Conservation (phyloP, 2,329 filamentous ascomycete genomes). For the Sporothrix pallida region DNA sequence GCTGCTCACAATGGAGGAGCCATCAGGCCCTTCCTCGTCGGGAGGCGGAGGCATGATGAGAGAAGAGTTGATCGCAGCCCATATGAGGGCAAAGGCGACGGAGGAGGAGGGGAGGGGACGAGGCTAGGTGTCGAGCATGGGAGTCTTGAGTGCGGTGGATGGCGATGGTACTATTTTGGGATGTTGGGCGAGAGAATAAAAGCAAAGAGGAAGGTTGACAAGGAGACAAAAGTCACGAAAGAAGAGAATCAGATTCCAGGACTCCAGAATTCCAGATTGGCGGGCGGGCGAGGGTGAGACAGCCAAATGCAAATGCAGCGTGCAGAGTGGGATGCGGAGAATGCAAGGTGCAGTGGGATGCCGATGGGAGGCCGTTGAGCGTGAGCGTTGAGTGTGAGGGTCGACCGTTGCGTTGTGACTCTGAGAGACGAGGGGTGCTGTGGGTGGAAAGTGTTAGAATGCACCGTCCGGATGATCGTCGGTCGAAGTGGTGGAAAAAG, state of each 20-base stretch:
- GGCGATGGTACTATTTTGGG: background rate
- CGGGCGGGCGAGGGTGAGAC: constrained; percentile 17
- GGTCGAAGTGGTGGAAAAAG: constrained; percentile 18
- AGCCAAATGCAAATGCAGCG: background rate
- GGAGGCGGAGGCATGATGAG: constrained; percentile 52
- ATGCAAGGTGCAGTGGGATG: constrained; percentile 18
- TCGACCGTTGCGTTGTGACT: background rate
- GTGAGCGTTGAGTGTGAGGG: background rate
- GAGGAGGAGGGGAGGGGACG: constrained; percentile 1
- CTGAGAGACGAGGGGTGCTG: background rate
- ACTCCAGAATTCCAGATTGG: background rate
- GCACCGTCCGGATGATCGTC: background rate
- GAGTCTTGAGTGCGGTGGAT: background rate
- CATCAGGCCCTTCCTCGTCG: constrained; percentile 69
- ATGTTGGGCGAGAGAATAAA: background rate
- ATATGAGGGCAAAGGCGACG: constrained; percentile 7
- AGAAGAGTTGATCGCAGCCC: constrained; percentile 39
- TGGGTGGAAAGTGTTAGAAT: background rate
- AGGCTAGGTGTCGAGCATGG: constrained; percentile 39
- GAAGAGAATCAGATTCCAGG: background rate
- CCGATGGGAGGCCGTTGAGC: background rate
- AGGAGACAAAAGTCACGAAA: background rate
- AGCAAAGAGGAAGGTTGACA: background rate
- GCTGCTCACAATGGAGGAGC: constrained; percentile 71
- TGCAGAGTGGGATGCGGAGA: constrained; percentile 26